These are phyloP conservation scores for Diddensiella caesifluorescens DNA, from an alignment of 805 yeast genomes.

Conservation along the genomic window DNA sequence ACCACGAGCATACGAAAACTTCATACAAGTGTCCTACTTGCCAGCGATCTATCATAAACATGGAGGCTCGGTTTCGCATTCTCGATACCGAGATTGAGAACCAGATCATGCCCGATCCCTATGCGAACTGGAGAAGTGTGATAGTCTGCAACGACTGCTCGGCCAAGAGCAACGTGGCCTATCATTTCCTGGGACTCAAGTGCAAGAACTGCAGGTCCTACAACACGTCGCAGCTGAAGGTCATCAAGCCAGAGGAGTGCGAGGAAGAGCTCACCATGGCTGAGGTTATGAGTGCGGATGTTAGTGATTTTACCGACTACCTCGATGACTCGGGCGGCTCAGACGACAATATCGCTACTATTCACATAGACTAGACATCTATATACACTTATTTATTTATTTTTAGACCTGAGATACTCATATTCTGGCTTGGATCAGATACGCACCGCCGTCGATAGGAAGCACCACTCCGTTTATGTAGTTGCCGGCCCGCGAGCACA, in stretches of 20 bases:
- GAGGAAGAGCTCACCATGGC: slow-evolving; percentile 24
- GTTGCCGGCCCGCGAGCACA: slow-evolving; percentile 50
- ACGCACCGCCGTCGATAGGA: slow-evolving; percentile 64
- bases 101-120: slow-evolving; percentile 77
- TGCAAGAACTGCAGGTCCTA: slow-evolving; percentile 85
- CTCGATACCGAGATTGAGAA: slow-evolving; percentile 75
- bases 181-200: slow-evolving; percentile 80
- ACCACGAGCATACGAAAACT: slow-evolving; percentile 72
- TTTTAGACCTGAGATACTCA: slow-evolving; percentile 4
- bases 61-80: slow-evolving; percentile 83
- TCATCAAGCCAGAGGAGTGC: slow-evolving; percentile 62
- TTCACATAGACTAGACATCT: neutral
- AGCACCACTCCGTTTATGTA: slow-evolving; percentile 64
- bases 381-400: neutral
- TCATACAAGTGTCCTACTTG: slow-evolving; percentile 91
- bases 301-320: slow-evolving; percentile 2
- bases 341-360: slow-evolving; percentile 4
- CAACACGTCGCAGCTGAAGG: slow-evolving; percentile 69
- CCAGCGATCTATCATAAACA: slow-evolving; percentile 74
- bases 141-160: slow-evolving; percentile 75
- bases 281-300: slow-evolving; percentile 1
- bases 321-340: slow-evolving; percentile 9
- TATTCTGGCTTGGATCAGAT: slow-evolving; percentile 15
- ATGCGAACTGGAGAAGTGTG: slow-evolving; percentile 67
- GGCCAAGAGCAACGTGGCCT: slow-evolving; percentile 67